Percentiles rank a stretch among this genome's conserved stretches.
Evolutionary conservation across 805 yeast species (phyloP).

Genomic region (Teunomyces stri): DNA sequence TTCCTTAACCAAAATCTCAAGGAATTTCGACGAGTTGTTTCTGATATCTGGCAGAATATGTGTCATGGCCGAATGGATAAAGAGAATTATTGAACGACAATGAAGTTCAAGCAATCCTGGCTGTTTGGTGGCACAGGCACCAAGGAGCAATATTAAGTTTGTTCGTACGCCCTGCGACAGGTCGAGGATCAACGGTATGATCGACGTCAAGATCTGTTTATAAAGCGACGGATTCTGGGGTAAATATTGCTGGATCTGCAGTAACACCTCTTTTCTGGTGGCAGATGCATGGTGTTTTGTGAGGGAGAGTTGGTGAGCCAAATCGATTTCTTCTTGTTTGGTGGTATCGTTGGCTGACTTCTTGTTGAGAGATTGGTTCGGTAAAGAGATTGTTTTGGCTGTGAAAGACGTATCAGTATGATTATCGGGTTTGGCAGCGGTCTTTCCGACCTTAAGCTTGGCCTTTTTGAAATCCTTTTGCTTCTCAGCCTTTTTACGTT

Average conservation of each 20-base stretch:
- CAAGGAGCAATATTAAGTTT: conserved; percentile 48
- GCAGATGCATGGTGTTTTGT: conserved; percentile 69
- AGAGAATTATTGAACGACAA: conserved; percentile 60
- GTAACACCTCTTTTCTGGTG: conserved; percentile 71
- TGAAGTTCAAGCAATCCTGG: conserved; percentile 60
- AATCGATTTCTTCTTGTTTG: conserved; percentile 40
- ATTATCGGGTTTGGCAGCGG: conserved; percentile 66
- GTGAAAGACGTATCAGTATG: conserved; percentile 84
- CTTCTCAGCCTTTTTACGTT: conserved; percentile 59
- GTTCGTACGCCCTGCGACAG: conserved; percentile 63
- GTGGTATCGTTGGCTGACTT: conserved; percentile 9
- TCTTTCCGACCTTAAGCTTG: conserved; percentile 87
- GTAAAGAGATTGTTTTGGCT: conserved; percentile 56
- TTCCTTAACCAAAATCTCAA: conserved; percentile 55
- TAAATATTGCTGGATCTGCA: conserved; percentile 48
- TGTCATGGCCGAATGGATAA: conserved; percentile 88
- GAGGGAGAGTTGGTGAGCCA: conserved; percentile 61
- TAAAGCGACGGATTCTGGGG: conserved; percentile 53
- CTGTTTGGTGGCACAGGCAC: conserved; percentile 47
- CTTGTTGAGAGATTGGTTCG: conserved; percentile 39
- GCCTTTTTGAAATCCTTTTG: conserved; percentile 72
- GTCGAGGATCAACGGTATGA: conserved; percentile 66
- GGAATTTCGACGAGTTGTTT: conserved; percentile 67
- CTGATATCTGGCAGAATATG: conserved; percentile 79
- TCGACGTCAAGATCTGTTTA: conserved; percentile 55